phyloP scores from a whole-genome alignment of 805 yeast species.

The Monosporozyma aerobia region DNA sequence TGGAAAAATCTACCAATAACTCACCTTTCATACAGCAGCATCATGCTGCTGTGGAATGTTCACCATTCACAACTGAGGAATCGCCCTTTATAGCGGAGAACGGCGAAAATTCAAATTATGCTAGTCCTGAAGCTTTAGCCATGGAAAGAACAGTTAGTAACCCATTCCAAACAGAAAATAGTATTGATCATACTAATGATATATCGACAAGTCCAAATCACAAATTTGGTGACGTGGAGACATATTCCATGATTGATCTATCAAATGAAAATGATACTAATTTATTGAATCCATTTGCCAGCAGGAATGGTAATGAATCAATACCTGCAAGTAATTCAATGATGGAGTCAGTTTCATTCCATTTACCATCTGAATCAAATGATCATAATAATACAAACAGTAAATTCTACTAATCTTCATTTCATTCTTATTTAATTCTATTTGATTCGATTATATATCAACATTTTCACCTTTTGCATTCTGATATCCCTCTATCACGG shows the following conservation, averaged over 20 bases:
- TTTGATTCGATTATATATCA: neutral
- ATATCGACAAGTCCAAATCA: neutral
- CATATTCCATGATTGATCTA: neutral
- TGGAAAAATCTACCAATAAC: neutral
- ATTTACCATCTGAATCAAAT: neutral
- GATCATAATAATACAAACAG: neutral
- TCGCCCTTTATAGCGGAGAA: neutral
- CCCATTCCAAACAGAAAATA: neutral
- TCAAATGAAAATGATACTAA: neutral
- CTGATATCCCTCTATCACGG: neutral
- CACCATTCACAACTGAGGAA: neutral
- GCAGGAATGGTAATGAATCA: neutral
- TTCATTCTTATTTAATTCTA: neutral
- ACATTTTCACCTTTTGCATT: neutral
- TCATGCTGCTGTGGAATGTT: neutral
- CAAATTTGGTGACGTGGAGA: neutral
- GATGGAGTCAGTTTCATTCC: neutral
- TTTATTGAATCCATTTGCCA: slow-evolving; percentile 1
- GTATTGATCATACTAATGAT: neutral
- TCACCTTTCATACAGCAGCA: neutral
- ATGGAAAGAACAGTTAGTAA: neutral
- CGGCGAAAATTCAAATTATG: neutral
- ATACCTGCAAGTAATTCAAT: neutral
- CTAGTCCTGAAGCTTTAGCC: neutral
- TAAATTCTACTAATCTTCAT: neutral